Base-by-base conservation (phyloP, 805 yeast genomes). In the Schwanniomyces vanrijiae region DNA sequence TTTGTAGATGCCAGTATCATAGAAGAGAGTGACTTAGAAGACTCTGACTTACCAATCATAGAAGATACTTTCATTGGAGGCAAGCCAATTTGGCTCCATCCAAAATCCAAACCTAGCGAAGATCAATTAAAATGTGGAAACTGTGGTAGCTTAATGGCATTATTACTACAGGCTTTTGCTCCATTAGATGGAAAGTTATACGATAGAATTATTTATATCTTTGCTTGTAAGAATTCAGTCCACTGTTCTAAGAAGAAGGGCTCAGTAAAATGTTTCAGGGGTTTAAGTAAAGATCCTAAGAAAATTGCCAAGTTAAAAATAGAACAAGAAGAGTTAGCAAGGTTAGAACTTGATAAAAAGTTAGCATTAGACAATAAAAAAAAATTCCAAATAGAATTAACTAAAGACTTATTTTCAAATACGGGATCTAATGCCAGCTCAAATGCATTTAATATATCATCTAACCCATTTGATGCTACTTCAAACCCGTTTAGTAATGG, bases 61-160 rank as follows among this genome's bases (percentile, higher is more conserved):
- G 78, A 73, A 47, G 96, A 90, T 58, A 82, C 95, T 0, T 84
- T 89, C 52, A 76, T 92, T 26, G 98, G 98, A 0, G 95, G 96
- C 1, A 56, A 62, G 35, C 76, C 77, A 7, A 59, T 82, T 6
- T 86, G 96, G 95, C 63, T 89, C 28, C 78, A 84, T 52, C 75
- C 76, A 3, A 68, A 73, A 1, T 82, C 89, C 0, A 62, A 69
- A 3, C 94, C 96, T 0, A 65, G 73, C 14, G 69, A 69, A 1
- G 77, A 76, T 3, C 62, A 81, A 16, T 58, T 85, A 6, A 61
- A 66, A 29, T 94, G 99, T 69, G 80, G 77, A 41, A 78, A 77
- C 45, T 94, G 99, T 68, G 67, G 66, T 1, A 63, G 71, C 8
- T 67, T 73, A 13, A 76, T 90, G 84, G 80, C 86, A 11, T 66